Evolutionary conservation across 345 rosid genomes (phyloP).

Genomic region (Brassica incana): DNA sequence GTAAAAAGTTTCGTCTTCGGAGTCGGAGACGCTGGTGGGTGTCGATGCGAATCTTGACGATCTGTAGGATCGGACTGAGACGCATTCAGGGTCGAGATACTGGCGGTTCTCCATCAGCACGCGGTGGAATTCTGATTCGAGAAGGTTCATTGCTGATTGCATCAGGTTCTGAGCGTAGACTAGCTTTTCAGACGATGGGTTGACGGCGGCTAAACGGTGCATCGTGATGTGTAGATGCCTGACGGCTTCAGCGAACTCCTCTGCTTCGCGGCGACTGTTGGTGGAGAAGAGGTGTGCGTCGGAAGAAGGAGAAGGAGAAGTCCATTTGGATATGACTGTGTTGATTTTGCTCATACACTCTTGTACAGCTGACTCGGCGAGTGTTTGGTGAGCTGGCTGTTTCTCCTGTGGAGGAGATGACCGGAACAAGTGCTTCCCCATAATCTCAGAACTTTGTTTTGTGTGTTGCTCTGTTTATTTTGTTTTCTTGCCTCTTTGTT

Average conservation of each 20-base stretch:
- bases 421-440: constrained; percentile 40
- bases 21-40: constrained; percentile 35
- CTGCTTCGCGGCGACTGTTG: constrained; percentile 56
- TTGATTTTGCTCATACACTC: constrained; percentile 55
- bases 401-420: constrained; percentile 38
- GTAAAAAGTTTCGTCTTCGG: constrained; percentile 30
- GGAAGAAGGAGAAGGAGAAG: constrained; percentile 38
- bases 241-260: constrained; percentile 51
- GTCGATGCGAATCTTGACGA: constrained; percentile 51
- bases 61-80: constrained; percentile 53
- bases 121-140: constrained; percentile 69
- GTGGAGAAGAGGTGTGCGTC: constrained; percentile 44
- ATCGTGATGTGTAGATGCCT: constrained; percentile 55
- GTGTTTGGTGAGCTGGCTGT: constrained; percentile 29
- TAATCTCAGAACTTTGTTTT: background rate
- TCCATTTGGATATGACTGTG: constrained; percentile 52
- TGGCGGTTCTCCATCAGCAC: constrained; percentile 56
- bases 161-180: constrained; percentile 54
- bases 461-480: background rate
- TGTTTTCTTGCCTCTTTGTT: background rate
- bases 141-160: constrained; percentile 68
- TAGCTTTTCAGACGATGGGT: constrained; percentile 46
- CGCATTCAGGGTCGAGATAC: constrained; percentile 64
- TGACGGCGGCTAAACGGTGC: constrained; percentile 47
- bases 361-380: constrained; percentile 52